Evolutionary conservation across 164 flowering plant species (phyloP), one percentile per base, ranked within the genome.

Genomic region (Sedum album): DNA sequence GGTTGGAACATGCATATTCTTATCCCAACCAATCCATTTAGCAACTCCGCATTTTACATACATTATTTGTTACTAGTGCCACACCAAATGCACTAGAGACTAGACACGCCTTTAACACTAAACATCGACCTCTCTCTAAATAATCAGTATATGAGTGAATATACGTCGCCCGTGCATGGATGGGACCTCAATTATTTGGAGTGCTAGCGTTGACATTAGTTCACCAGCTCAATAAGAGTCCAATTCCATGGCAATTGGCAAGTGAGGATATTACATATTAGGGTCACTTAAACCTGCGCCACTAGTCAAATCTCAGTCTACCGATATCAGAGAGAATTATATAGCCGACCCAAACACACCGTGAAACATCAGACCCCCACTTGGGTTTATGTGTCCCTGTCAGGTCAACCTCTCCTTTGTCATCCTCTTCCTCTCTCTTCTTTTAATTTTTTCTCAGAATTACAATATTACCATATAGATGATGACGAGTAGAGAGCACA

Each of bases 321-420:
- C 14, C 20, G 8, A 57, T 14, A 17, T 26, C 11, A 57, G 33
- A 57, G 33, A 57, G 33, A 15, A 57, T 57, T 13, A 57, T 57
- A 55, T 25, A 10, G 31, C 28, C 13, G 20, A 15, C 62, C 61
- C 26, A 55, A 55, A 55, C 61, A 55, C 10, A 55, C 31, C 57
- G 5, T 49, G n/a, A 49, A 20, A 20, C 25, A 20, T 10, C 26
- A 20, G 25, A 23, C 21, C 9, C 60, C 60, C 31, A 28, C 62
- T 57, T 28, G 62, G 26, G 62, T 20, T 9, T 57, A 55, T 55
- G 62, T 57, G 62, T 57, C 62, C 62, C 33, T 57, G 62, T 25
- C 61, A 55, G 31, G 61, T 55, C 61, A 55, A 55, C 61, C 61
- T 55, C 57, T 51, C 28, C 57, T 51, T 51, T 51, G 57, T 51